Evolutionary conservation across 1,284 basidiomycete genomes (phyloP).

Genomic region (Bondarzewia mesenterica): DNA sequence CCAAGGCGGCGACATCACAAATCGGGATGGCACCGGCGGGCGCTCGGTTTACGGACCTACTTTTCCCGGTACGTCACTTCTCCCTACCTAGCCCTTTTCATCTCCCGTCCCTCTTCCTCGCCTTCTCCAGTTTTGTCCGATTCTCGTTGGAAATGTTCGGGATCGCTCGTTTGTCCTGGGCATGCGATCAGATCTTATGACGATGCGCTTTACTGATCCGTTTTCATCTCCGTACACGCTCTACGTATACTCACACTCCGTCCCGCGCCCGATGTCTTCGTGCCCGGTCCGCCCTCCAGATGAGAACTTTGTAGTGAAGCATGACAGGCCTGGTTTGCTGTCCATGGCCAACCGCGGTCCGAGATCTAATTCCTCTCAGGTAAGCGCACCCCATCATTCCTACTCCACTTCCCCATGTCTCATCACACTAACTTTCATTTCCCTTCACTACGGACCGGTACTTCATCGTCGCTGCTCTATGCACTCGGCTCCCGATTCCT

Average conservation of each 20-base stretch:
- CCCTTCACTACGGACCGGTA: conserved; percentile 18
- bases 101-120: neutral
- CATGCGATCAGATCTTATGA: neutral
- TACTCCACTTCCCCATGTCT: neutral
- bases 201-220: neutral
- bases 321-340: conserved; percentile 38
- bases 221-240: neutral
- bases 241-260: neutral
- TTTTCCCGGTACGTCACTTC: conserved; percentile 17
- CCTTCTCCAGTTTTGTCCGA: neutral
- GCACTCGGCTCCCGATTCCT: neutral
- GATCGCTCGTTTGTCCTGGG: neutral
- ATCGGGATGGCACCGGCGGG: conserved; percentile 74
- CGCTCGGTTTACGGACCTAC: conserved; percentile 19
- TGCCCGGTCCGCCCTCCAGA: conserved; percentile 16
- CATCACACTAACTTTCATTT: conserved; percentile 14
- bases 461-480: neutral
- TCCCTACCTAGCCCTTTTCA: neutral
- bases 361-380: conserved; percentile 46
- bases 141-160: neutral
- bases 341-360: conserved; percentile 59
- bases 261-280: neutral
- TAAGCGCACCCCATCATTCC: conserved; percentile 20
- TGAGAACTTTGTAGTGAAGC: conserved; percentile 31
- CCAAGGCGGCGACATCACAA: conserved; percentile 78